Base-by-base conservation (phyloP, 2,329 filamentous ascomycete species). In the Aschersonia sp. region DNA sequence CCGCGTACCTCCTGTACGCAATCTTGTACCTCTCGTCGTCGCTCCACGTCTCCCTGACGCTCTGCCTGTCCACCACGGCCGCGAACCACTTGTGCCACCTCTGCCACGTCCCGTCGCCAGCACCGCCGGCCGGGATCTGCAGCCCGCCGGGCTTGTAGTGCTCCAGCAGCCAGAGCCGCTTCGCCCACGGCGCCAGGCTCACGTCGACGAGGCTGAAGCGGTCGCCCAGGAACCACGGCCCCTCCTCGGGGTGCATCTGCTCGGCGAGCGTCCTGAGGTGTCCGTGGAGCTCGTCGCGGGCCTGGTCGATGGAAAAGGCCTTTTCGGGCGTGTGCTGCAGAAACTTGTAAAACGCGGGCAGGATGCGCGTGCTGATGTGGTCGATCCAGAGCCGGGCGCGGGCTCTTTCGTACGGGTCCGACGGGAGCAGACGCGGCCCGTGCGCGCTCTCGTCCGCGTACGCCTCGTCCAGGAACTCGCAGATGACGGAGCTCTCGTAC, bases 391-490 rank as follows among this genome's bases (percentile, higher is more conserved):
- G 75, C 35, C 81, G 68, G 41, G 76, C 77, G 22, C 78, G 63
- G 4, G 84, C 84, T 46, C 75, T 70, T 47, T 77, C 71, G 56
- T 86, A 89, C 0, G 76, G 66, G 48, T 80, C 76, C 0, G 61
- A 56, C 0, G 84, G 80, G 8, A 85, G 63, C 4, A 89, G 60
- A 1, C 63, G 59, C 2, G 68, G 70, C 0, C 67, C 67, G 46
- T 22, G 22, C 22, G 22, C 3, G 22, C 2, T 22, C 22, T 22
- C 22, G 22, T 22, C 22, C 22, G 72, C 66, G 51, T 78, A 87
- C 0, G 77, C 77, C 51, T 89, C 84, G 52, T 90, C 80, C 1
- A 90, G 69, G 53, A 85, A 90, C 59, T 88, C 83, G 62, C 79
- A 81, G 39, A 90, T 72, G 44, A 89, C 75, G 6, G 70, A 76